phyloP scores from a whole-genome alignment of 78 protist species.

The Dictyostelium capitatum region DNA sequence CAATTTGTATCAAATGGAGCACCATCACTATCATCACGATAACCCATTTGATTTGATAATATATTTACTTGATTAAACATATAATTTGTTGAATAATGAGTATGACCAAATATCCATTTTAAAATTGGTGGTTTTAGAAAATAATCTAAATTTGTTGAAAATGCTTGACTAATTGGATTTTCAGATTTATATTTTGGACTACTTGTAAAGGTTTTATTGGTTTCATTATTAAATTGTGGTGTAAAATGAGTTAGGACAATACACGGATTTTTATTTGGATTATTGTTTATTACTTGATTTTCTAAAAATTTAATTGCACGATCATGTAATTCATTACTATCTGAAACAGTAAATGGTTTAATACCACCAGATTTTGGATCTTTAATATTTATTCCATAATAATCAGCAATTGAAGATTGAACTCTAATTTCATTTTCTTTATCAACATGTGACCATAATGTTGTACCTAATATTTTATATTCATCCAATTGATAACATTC shows the following conservation, averaged over 20 bases:
- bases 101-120: slow-evolving; percentile 25
- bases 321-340: not conserved
- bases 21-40: slow-evolving; percentile 1
- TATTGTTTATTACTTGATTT: not conserved
- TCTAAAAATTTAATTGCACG: not conserved
- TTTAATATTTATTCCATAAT: not conserved
- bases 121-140: not conserved
- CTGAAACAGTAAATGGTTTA: not conserved
- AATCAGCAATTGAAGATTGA: not conserved
- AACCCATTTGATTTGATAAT: slow-evolving; percentile 25
- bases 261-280: not conserved
- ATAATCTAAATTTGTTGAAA: not conserved
- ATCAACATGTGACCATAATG: not conserved
- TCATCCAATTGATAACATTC: not conserved
- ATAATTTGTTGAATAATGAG: slow-evolving; percentile 12
- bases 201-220: not conserved
- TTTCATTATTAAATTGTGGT: slow-evolving; percentile 13
- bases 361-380: not conserved
- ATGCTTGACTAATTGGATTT: not conserved
- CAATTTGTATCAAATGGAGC: slow-evolving; percentile 1
- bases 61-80: slow-evolving; percentile 6
- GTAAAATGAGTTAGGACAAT: slow-evolving; percentile 23
- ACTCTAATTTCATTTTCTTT: not conserved
- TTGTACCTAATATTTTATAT: slow-evolving; percentile 8
- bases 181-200: not conserved